A percentile compares a stretch with the other conserved stretches of the same genome.
These are phyloP conservation scores for Fusarium miscanthi DNA, from an alignment of 2,329 filamentous ascomycete genomes.

Conservation along the genomic window DNA sequence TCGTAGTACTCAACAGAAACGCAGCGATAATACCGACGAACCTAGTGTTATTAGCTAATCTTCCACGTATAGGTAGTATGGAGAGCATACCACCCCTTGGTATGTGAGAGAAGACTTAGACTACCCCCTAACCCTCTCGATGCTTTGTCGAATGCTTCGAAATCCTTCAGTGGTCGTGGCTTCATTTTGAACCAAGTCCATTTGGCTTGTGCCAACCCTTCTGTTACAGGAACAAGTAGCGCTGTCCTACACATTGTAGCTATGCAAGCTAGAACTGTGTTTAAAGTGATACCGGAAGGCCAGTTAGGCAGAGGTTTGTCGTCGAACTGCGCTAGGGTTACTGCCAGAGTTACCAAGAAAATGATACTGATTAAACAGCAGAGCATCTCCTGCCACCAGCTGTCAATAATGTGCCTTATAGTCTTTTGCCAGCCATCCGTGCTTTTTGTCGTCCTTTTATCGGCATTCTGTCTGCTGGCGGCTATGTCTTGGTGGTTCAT, in stretches of 20 bases:
- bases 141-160: background rate
- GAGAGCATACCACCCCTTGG: background rate
- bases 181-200: conserved; percentile 3
- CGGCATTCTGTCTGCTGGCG: no score
- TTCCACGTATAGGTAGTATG: no score
- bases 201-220: conserved; percentile 11
- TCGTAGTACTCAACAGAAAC: conserved; percentile 4
- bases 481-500: no score
- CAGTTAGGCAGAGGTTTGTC: background rate
- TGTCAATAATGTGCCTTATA: background rate
- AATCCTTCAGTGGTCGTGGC: conserved; percentile 2
- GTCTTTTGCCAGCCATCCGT: background rate
- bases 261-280: background rate
- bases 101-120: background rate
- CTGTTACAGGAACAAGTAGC: background rate
- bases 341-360: background rate
- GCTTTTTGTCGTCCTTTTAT: no score
- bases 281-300: conserved; percentile 3
- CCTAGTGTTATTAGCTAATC: background rate
- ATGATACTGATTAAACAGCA: background rate
- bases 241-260: background rate
- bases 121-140: conserved; percentile 3
- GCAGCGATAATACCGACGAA: conserved; percentile 1
- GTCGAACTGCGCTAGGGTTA: background rate
- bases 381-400: conserved; percentile 8